Percentiles rank a stretch among this genome's conserved stretches.
Evolutionary conservation across 345 rosid species (phyloP).

Genomic region (Eucalyptus erythrocorys): DNA sequence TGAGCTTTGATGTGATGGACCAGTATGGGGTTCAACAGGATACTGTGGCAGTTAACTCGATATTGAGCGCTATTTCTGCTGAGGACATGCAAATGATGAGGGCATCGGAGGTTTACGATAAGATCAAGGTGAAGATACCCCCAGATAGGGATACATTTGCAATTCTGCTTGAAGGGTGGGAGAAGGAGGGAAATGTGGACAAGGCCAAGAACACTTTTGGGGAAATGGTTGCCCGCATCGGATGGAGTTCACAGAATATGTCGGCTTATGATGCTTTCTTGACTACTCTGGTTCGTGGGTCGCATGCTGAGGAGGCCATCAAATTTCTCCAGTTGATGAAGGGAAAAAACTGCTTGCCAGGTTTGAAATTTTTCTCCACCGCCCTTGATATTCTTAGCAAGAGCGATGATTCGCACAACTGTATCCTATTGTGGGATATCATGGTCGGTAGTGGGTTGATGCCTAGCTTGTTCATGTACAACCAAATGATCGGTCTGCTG

Average conservation of each 20-base stretch:
- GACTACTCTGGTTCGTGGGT: conserved; percentile 17
- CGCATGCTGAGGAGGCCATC: conserved; percentile 18
- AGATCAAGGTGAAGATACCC: conserved; percentile 15
- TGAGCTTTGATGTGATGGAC: conserved; percentile 47
- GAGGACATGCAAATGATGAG: conserved; percentile 13
- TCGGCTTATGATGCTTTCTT: conserved; percentile 29
- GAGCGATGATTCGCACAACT: conserved; percentile 13
- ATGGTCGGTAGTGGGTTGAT: conserved; percentile 23
- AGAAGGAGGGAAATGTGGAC: conserved; percentile 37
- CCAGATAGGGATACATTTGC: conserved; percentile 39
- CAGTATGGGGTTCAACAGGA: conserved; percentile 32
- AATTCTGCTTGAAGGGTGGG: conserved; percentile 53
- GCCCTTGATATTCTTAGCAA: conserved; percentile 30
- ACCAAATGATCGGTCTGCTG: conserved; percentile 28
- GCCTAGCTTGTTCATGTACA: conserved; percentile 37
- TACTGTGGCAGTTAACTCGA: conserved; percentile 33
- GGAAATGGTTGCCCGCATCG: conserved; percentile 31
- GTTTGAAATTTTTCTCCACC: conserved; percentile 32
- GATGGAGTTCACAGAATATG: conserved; percentile 17
- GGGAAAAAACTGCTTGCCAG: conserved; percentile 34
- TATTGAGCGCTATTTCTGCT: conserved; percentile 32
- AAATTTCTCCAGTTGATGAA: conserved; percentile 33
- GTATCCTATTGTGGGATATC: conserved; percentile 26
- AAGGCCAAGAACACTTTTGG: conserved; percentile 36
- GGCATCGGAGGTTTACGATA: conserved; percentile 31